phyloP scores from a whole-genome alignment of 1,284 basidiomycete species.

The Sanghuangporus weigelae region DNA sequence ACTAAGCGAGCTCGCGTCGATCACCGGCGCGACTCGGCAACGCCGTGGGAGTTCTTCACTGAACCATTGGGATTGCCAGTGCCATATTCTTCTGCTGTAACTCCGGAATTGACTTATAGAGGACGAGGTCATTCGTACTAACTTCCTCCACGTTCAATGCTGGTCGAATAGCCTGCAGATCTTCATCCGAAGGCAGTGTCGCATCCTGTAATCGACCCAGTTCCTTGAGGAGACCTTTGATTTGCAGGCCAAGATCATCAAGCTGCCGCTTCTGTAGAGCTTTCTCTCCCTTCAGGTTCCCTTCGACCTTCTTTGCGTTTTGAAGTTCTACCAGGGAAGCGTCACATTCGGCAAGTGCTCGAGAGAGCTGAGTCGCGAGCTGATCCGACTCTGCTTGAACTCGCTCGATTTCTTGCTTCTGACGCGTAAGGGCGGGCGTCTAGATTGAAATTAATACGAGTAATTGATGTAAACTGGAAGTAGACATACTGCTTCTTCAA shows the following conservation, averaged over 20 bases:
- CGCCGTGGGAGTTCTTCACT: too few species aligned
- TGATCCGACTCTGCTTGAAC: slow-evolving; percentile 72
- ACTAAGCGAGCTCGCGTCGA: too few species aligned
- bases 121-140: slow-evolving; percentile 86
- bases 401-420: slow-evolving; percentile 80
- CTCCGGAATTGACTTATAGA: slow-evolving; percentile 77
- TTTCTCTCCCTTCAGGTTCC: slow-evolving; percentile 48
- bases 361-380: slow-evolving; percentile 74
- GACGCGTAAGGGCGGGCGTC: slow-evolving; percentile 85
- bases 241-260: slow-evolving; percentile 83
- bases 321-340: slow-evolving; percentile 46
- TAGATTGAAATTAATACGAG: slow-evolving; percentile 29
- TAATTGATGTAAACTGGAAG: background rate
- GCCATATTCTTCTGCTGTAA: slow-evolving; percentile 91
- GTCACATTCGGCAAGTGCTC: slow-evolving; percentile 69
- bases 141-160: slow-evolving; percentile 67
- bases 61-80: too few species aligned
- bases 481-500: slow-evolving; percentile 77
- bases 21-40: too few species aligned
- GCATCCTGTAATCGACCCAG: slow-evolving; percentile 80
- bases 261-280: slow-evolving; percentile 72
- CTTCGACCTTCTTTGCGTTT: slow-evolving; percentile 58
- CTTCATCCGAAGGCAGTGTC: slow-evolving; percentile 65
- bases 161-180: slow-evolving; percentile 51
- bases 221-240: slow-evolving; percentile 76